phyloP scores from a whole-genome alignment of 2,329 filamentous ascomycete genomes.

The Fusarium scirpi region DNA sequence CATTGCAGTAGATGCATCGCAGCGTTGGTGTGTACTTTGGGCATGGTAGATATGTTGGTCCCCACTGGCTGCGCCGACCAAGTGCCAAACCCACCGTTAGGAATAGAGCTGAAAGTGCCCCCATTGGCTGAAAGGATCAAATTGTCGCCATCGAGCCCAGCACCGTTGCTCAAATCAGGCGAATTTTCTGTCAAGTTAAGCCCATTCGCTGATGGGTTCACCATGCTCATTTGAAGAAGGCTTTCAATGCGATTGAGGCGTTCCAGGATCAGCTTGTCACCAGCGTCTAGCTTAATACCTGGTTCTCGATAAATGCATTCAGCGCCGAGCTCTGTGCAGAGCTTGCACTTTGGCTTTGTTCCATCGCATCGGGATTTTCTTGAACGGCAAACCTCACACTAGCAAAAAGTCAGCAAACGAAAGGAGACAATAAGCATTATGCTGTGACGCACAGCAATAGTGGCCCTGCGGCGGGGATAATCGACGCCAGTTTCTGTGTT shows the following conservation, averaged over 20 bases:
- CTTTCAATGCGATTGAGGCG: conserved; percentile 82
- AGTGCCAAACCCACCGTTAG: conserved; percentile 75
- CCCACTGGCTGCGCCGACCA: conserved; percentile 69
- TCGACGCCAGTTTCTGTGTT: conserved; percentile 72
- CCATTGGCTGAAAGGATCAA: conserved; percentile 60
- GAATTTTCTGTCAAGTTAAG: conserved; percentile 71
- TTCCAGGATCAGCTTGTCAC: conserved; percentile 87
- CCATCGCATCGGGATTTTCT: conserved; percentile 85
- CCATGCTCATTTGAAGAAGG: conserved; percentile 77
- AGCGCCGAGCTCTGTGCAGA: conserved; percentile 83
- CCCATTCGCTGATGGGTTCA: conserved; percentile 61
- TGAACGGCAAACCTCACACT: conserved; percentile 86
- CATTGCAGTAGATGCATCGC: conserved; percentile 83
- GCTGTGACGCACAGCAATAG: conserved; percentile 69
- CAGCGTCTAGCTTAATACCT: conserved; percentile 87
- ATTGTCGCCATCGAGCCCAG: conserved; percentile 67
- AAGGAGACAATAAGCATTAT: conserved; percentile 1
- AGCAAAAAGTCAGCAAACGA: conserved; percentile 33
- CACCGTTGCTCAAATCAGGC: conserved; percentile 73
- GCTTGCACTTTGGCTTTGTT: conserved; percentile 83
- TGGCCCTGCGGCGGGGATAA: conserved; percentile 73
- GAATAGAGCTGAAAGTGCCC: conserved; percentile 65
- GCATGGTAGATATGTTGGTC: conserved; percentile 85
- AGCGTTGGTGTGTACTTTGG: conserved; percentile 84
- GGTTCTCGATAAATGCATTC: conserved; percentile 88